A percentile compares a stretch with the other conserved stretches of the same genome.
Evolutionary conservation across 305 asterid genomes (phyloP).

Genomic region (Rubia balearica): DNA sequence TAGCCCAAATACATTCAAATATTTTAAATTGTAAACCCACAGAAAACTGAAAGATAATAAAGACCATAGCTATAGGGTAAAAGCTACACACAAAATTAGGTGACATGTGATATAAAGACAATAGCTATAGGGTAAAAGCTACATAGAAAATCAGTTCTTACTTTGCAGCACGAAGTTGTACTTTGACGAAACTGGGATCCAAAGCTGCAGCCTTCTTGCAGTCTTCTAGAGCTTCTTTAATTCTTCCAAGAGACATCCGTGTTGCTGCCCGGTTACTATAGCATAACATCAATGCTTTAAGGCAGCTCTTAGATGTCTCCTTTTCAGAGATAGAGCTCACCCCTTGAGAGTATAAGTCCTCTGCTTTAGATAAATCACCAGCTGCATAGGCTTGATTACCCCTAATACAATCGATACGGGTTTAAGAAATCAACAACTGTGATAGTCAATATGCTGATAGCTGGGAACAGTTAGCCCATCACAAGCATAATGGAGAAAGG

Average conservation of each 20-base stretch:
- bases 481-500: background rate
- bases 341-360: slow-evolving; percentile 81
- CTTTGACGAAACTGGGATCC: slow-evolving; percentile 79
- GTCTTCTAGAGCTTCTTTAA: slow-evolving; percentile 83
- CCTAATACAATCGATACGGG: slow-evolving; percentile 33
- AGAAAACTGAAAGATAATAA: background rate
- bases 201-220: slow-evolving; percentile 66
- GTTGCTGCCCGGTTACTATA: slow-evolving; percentile 98
- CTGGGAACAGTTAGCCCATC: slow-evolving; percentile 1
- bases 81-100: slow-evolving; percentile 6
- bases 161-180: slow-evolving; percentile 94
- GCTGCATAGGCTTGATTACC: slow-evolving; percentile 92
- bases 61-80: too few relatives aligned
- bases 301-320: slow-evolving; percentile 68
- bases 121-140: slow-evolving; percentile 4
- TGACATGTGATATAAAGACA: slow-evolving; percentile 15
- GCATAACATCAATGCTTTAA: slow-evolving; percentile 76
- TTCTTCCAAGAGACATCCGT: slow-evolving; percentile 87
- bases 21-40: background rate
- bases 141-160: slow-evolving; percentile 29
- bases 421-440: background rate
- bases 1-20: background rate
- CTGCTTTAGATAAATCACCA: slow-evolving; percentile 79
- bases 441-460: background rate
- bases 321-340: slow-evolving; percentile 55